These are phyloP conservation scores for Paecilomyces niveus DNA, from an alignment of 2,329 filamentous ascomycete species.

Conservation along the genomic window DNA sequence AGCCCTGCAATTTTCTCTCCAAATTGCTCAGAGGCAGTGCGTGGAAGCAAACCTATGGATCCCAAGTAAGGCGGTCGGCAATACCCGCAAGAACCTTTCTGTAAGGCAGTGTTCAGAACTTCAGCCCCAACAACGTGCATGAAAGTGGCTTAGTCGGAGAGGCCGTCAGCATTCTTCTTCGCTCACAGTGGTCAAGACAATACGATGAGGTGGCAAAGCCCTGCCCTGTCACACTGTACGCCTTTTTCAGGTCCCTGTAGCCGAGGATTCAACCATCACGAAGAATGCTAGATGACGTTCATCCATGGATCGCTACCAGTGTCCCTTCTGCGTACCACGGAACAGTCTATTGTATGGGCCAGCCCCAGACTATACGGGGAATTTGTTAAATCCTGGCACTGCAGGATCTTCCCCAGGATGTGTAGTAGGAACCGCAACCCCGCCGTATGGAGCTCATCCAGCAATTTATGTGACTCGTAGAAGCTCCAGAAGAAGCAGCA, in stretches of 20 bases:
- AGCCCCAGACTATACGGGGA: not conserved
- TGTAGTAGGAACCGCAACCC: not conserved
- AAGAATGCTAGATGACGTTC: not conserved
- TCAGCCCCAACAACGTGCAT: not conserved
- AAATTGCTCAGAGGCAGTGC: not conserved
- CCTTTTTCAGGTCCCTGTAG: not conserved
- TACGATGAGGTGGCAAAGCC: not conserved
- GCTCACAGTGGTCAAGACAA: not conserved
- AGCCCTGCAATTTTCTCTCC: not conserved
- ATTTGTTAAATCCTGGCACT: not conserved
- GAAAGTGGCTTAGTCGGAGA: not conserved
- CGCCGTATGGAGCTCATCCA: not conserved
- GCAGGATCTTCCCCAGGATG: not conserved
- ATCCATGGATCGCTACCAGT: not conserved
- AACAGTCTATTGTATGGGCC: not conserved
- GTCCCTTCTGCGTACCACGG: not conserved
- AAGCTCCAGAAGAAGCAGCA: not conserved
- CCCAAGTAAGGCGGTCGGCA: not conserved
- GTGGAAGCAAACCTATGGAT: not conserved
- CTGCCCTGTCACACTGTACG: not conserved
- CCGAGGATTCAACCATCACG: not conserved
- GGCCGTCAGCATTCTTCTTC: not conserved
- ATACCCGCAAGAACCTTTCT: not conserved
- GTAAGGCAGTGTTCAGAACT: not conserved
- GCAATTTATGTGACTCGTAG: not conserved